These are phyloP conservation scores for Aspergillus fischeri DNA, from an alignment of 2,329 filamentous ascomycete genomes.

Conservation along the genomic window DNA sequence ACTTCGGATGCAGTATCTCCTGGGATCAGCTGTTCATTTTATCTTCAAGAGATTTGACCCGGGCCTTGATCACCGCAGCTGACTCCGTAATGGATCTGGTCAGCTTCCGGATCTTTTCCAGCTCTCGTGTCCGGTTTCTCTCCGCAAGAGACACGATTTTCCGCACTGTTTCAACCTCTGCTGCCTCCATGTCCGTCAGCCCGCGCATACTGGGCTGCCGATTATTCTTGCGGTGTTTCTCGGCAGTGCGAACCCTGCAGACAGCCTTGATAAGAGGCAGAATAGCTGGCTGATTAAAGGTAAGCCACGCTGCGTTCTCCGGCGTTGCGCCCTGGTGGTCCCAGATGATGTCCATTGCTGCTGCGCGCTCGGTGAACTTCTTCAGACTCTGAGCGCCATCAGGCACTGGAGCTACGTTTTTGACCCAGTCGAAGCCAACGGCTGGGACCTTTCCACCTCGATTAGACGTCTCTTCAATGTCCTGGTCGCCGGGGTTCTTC, in stretches of 20 bases:
- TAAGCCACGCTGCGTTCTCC: slow-evolving; percentile 23
- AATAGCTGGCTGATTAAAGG: slow-evolving; percentile 8
- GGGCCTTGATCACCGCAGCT: slow-evolving; percentile 10
- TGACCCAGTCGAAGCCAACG: slow-evolving; percentile 14
- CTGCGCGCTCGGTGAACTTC: slow-evolving; percentile 16
- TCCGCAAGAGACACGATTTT: slow-evolving; percentile 14
- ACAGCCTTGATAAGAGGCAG: slow-evolving; percentile 24
- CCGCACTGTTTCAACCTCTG: slow-evolving; percentile 20
- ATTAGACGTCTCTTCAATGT: neutral
- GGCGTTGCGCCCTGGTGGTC: slow-evolving; percentile 18
- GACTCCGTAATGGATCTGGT: slow-evolving; percentile 13
- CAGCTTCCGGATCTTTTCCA: slow-evolving; percentile 13
- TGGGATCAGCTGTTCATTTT: neutral
- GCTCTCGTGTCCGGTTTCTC: slow-evolving; percentile 17
- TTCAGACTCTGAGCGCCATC: slow-evolving; percentile 14
- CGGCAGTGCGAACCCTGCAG: slow-evolving; percentile 12
- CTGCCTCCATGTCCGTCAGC: slow-evolving; percentile 15
- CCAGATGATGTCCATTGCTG: slow-evolving; percentile 19
- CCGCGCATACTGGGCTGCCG: neutral
- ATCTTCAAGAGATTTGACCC: slow-evolving; percentile 8
- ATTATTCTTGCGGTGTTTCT: slow-evolving; percentile 12
- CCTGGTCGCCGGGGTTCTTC: neutral
- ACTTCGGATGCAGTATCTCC: neutral
- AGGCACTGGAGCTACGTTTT: slow-evolving; percentile 13
- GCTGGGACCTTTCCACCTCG: neutral